Conservation (phyloP, 2,329 filamentous ascomycete genomes). For the Fusarium temperatum region DNA sequence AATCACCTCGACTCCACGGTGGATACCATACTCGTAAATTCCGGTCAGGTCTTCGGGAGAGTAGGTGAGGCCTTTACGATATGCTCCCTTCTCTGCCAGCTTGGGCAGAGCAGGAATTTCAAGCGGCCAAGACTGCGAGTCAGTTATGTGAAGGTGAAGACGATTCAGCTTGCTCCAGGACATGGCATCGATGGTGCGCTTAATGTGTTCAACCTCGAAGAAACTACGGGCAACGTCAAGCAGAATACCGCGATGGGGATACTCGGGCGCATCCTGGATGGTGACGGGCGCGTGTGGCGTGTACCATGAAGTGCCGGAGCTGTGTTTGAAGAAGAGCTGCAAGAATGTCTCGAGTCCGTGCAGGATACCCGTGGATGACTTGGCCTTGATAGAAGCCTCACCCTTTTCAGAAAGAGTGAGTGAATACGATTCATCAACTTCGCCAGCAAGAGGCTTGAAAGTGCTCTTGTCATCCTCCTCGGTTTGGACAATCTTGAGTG, state of each 20-base stretch:
- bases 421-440: conserved; percentile 80
- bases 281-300: conserved; percentile 74
- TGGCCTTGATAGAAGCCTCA: conserved; percentile 69
- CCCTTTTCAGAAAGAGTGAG: conserved; percentile 68
- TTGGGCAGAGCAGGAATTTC: conserved; percentile 78
- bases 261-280: conserved; percentile 78
- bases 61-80: conserved; percentile 73
- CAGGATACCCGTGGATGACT: conserved; percentile 73
- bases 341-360: conserved; percentile 79
- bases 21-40: conserved; percentile 76
- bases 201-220: conserved; percentile 73
- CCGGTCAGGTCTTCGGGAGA: conserved; percentile 68
- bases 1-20: conserved; percentile 66
- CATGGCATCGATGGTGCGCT: conserved; percentile 78
- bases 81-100: conserved; percentile 77
- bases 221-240: conserved; percentile 81
- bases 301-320: conserved; percentile 67
- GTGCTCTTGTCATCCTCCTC: conserved; percentile 60
- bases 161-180: conserved; percentile 85
- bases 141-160: conserved; percentile 82
- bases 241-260: conserved; percentile 80
- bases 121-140: conserved; percentile 86
- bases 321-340: conserved; percentile 82
- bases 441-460: conserved; percentile 68
- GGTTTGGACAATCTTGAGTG: conserved; percentile 71